Evolutionary conservation across 1,139 yeast species (phyloP).

Genomic region (Meyerozyma smithsonii): DNA sequence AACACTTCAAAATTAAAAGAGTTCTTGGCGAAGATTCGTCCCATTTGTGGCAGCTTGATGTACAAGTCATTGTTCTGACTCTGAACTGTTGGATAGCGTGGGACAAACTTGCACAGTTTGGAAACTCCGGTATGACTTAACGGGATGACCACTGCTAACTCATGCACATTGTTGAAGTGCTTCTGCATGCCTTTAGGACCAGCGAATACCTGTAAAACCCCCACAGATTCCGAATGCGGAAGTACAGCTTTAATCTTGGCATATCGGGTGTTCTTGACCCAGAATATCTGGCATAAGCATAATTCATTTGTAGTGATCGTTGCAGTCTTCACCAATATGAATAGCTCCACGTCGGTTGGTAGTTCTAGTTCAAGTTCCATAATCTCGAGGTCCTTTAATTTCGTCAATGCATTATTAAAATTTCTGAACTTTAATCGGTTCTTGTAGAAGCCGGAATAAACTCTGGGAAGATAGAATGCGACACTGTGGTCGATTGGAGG

Average conservation of each 20-base stretch:
- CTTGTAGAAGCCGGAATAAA: constrained; percentile 73
- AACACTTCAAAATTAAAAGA: constrained; percentile 60
- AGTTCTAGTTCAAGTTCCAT: constrained; percentile 73
- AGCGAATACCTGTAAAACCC: constrained; percentile 72
- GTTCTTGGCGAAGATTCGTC: constrained; percentile 50
- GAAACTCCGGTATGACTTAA: constrained; percentile 67
- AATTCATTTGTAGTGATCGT: constrained; percentile 48
- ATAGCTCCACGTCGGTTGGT: constrained; percentile 65
- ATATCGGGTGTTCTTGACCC: constrained; percentile 60
- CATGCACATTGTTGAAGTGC: constrained; percentile 58
- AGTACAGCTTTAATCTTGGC: constrained; percentile 78
- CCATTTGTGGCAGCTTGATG: constrained; percentile 79
- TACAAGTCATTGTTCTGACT: constrained; percentile 72
- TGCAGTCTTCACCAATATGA: constrained; percentile 49
- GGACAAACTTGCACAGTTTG: constrained; percentile 57
- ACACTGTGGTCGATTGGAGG: constrained; percentile 80
- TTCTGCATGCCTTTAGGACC: constrained; percentile 63
- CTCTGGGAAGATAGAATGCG: constrained; percentile 77
- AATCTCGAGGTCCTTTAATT: constrained; percentile 68
- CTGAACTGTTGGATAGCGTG: constrained; percentile 66
- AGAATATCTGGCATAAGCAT: constrained; percentile 70
- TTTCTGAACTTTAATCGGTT: constrained; percentile 55
- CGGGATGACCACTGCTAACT: constrained; percentile 73
- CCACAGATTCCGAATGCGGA: constrained; percentile 64
- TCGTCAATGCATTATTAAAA: constrained; percentile 73